phyloP scores from a whole-genome alignment of 495 filamentous ascomycete genomes.

The Penicillium flavigenum region DNA sequence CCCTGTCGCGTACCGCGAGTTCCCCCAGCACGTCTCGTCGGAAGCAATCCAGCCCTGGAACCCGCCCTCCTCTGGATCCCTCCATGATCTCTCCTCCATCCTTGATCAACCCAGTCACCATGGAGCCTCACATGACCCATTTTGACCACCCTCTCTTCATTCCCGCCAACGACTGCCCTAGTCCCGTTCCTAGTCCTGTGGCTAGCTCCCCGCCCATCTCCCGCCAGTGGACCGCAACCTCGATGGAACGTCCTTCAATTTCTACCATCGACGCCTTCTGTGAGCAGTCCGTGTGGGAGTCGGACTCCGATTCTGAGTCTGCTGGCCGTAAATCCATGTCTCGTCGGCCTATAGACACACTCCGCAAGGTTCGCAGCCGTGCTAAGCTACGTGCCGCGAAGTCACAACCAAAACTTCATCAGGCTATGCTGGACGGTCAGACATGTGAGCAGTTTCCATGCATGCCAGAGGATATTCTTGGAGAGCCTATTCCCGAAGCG shows the following conservation, averaged over 20 bases:
- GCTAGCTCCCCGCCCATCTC: conserved; percentile 39
- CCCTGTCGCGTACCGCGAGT: conserved; percentile 24
- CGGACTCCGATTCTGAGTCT: conserved; percentile 46
- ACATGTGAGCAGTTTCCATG: conserved; percentile 35
- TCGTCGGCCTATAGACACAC: conserved; percentile 43
- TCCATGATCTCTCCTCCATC: conserved; percentile 47
- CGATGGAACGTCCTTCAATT: conserved; percentile 42
- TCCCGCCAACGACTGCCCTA: conserved; percentile 42
- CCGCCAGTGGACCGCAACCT: conserved; percentile 39
- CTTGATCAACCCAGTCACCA: conserved; percentile 45
- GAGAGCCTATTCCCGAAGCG: conserved; percentile 11
- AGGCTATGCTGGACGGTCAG: conserved; percentile 26
- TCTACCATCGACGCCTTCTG: conserved; percentile 43
- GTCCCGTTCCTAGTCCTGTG: conserved; percentile 42
- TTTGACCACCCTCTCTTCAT: conserved; percentile 50
- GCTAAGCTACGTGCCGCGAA: conserved; percentile 48
- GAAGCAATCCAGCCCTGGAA: conserved; percentile 34
- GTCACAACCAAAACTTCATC: conserved; percentile 41
- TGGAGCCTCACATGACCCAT: conserved; percentile 46
- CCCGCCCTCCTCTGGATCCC: conserved; percentile 37
- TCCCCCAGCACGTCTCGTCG: conserved; percentile 21
- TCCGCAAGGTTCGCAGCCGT: conserved; percentile 49
- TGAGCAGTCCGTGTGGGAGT: conserved; percentile 51
- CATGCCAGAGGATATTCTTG: conserved; percentile 31
- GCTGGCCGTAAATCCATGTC: conserved; percentile 40